These are phyloP conservation scores for Quercus lobata DNA, from an alignment of 331 rosid species.

Conservation along the genomic window DNA sequence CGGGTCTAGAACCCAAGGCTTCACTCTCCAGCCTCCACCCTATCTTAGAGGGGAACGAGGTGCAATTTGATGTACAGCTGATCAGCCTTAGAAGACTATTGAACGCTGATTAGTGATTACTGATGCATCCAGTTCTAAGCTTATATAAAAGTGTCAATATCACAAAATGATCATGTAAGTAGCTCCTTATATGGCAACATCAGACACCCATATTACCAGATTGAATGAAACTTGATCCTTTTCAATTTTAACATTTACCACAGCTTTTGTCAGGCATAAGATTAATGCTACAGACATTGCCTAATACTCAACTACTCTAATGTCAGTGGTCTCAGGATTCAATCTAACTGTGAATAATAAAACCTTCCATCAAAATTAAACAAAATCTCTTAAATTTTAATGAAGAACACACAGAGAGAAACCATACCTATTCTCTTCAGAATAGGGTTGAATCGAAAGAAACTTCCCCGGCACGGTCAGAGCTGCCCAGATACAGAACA, in stretches of 20 bases:
- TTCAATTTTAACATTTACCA: background rate
- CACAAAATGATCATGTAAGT: background rate
- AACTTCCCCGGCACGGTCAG: conserved; percentile 69
- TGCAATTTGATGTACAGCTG: background rate
- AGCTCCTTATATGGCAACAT: background rate
- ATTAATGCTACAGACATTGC: background rate
- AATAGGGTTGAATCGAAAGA: conserved; percentile 64
- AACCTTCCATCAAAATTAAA: background rate
- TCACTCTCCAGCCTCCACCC: background rate
- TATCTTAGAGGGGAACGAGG: background rate
- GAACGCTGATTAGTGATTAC: background rate
- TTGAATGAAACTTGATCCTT: background rate
- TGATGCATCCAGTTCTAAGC: background rate
- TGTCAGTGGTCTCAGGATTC: background rate
- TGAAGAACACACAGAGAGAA: background rate
- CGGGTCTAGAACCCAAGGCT: background rate
- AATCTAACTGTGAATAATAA: background rate
- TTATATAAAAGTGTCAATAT: background rate
- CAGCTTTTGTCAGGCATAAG: background rate
- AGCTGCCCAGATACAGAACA: conserved; percentile 69
- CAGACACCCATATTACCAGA: background rate
- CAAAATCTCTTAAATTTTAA: background rate
- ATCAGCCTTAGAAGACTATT: background rate
- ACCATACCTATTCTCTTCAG: conserved; percentile 78
- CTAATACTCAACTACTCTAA: background rate